Conservation (phyloP, 495 filamentous ascomycete species). For the Penicillium canariense region DNA sequence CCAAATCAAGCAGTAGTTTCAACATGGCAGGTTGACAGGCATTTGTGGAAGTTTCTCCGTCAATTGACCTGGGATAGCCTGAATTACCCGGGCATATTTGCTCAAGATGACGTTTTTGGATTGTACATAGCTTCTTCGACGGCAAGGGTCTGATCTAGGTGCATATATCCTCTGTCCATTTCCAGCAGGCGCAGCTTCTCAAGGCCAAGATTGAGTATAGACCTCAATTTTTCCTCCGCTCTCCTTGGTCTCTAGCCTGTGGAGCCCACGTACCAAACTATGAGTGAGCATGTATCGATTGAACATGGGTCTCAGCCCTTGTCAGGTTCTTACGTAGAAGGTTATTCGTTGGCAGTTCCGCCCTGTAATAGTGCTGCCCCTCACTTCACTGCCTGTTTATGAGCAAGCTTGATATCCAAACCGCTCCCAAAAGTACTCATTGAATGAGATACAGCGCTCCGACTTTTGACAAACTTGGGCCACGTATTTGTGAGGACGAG, state of each 20-base stretch:
- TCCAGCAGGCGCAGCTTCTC: no score
- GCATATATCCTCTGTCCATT: no score
- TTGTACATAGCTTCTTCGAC: no score
- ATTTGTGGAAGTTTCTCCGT: no score
- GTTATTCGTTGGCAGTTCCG: background rate
- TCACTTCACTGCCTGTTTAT: background rate
- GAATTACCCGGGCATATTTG: no score
- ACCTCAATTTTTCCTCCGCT: background rate
- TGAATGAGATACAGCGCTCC: background rate
- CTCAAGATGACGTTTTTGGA: no score
- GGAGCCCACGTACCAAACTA: background rate
- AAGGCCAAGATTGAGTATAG: no score
- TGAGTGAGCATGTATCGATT: background rate
- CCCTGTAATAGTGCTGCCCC: background rate
- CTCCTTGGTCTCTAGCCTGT: background rate
- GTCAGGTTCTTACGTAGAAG: background rate
- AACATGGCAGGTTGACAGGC: no score
- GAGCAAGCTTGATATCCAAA: background rate
- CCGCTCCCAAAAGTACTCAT: background rate
- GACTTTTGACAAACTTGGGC: background rate
- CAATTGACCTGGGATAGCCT: no score
- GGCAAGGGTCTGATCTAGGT: no score
- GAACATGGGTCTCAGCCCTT: background rate
- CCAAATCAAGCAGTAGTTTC: no score
- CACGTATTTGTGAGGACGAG: background rate